Percentiles rank a stretch among this genome's conserved stretches.
Evolutionary conservation across 2,329 filamentous ascomycete genomes (phyloP).

Genomic region (Macrophomina tecta): DNA sequence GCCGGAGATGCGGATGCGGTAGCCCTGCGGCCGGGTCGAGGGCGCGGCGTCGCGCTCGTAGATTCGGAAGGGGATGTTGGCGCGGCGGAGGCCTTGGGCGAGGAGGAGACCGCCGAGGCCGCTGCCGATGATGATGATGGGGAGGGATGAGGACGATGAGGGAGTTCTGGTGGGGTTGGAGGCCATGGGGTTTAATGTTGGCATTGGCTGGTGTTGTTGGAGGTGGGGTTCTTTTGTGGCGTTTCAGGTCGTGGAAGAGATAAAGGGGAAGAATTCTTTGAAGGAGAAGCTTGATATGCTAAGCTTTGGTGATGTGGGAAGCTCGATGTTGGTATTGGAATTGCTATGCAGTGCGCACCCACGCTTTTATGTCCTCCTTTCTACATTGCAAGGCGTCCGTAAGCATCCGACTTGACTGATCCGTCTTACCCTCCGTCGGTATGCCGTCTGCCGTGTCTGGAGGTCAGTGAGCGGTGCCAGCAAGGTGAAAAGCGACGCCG

Average conservation of each 20-base stretch:
- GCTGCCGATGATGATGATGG: constrained; percentile 49
- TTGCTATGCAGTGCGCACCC: neutral
- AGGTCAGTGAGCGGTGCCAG: neutral
- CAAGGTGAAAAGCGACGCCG: neutral
- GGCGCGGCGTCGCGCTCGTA: constrained; percentile 53
- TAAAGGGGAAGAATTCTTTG: neutral
- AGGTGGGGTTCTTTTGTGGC: neutral
- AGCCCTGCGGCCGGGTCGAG: constrained; percentile 67
- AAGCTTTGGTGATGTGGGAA: neutral
- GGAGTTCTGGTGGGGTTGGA: neutral
- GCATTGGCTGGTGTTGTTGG: neutral
- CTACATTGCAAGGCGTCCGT: neutral
- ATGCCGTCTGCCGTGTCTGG: neutral
- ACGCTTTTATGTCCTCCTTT: neutral
- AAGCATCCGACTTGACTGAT: neutral
- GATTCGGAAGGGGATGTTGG: constrained; percentile 41
- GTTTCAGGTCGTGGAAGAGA: neutral
- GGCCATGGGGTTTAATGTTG: neutral
- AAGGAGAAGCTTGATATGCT: neutral
- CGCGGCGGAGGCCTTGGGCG: constrained; percentile 38
- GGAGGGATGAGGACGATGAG: constrained; percentile 28
- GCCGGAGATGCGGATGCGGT: constrained; percentile 56
- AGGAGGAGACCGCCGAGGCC: constrained; percentile 42
- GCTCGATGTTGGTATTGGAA: neutral
- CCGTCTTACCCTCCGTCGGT: neutral